Evolutionary conservation across 805 yeast genomes (phyloP), one percentile per base, ranked within the genome.

Genomic region (Vanderwaltozyma yarrowii): DNA sequence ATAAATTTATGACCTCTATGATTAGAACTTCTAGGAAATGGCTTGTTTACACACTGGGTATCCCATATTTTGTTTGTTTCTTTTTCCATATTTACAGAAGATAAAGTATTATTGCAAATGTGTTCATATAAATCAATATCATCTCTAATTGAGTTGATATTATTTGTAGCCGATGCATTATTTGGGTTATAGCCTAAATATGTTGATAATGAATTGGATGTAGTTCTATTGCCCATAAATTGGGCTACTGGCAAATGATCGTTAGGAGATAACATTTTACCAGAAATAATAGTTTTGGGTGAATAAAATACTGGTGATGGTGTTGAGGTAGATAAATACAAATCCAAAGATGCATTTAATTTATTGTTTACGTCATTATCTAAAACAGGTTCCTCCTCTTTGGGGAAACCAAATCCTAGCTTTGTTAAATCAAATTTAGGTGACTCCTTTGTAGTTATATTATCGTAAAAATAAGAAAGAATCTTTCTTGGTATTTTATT

Each of bases 391-490:
- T 29, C 29, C 29, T 19, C 30, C 13, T 31, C 36, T 16, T 19
- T 20, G 8, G 21, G 21, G 16, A 30, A 30, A 12, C 27, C 24
- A 11, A 30, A 30, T 14, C 32, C 32, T 16, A 35, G 12, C n/a
- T 25, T 30, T 5, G 43, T 39, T 21, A 45, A 45, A 30, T 54
- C 53, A 36, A 47, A 47, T 18, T 49, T 51, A 13, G 63, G 58
- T 44, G 80, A 78, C 16, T 79, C 80, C 4, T 74, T 58, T 37
- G 68, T 68, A 0, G 78, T 74, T 33, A 80, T 73, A 52, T 82
- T 82, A 47, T 80, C 88, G 49, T 69, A 82, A 44, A 71, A 72
- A 51, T 80, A 81, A 35, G 69, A 72, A 33, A 72, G 46, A 5
- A 71, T 56, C 39, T 72, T 74, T 33, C 59, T 62, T 1, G 72